phyloP scores from a whole-genome alignment of 2,329 filamentous ascomycete genomes.

The Neopestalotiopsis sp. region DNA sequence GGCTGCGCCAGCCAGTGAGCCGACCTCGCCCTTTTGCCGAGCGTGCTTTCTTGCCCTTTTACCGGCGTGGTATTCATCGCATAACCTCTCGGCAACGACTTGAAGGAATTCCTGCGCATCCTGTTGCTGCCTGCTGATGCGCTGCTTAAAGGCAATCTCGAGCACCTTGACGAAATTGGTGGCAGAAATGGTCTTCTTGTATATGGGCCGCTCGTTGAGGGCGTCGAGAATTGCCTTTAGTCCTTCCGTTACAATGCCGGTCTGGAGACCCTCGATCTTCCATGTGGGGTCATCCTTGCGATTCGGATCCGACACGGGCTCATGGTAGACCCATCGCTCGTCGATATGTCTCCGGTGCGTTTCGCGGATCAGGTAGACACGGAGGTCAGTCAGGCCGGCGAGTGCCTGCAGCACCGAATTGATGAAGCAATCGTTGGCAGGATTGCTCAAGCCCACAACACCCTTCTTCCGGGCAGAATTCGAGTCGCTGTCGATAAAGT shows the following conservation, averaged over 20 bases:
- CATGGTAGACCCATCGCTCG: conserved; percentile 74
- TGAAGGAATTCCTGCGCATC: conserved; percentile 98
- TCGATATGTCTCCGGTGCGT: conserved; percentile 84
- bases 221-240: conserved; percentile 92
- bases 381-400: conserved; percentile 86
- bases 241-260: conserved; percentile 81
- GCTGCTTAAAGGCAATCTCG: conserved; percentile 84
- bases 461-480: conserved; percentile 75
- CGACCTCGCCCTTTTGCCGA: conserved; percentile 36
- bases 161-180: conserved; percentile 82
- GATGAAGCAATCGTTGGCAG: conserved; percentile 96
- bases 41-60: conserved; percentile 71
- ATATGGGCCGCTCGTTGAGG: conserved; percentile 90
- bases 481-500: conserved; percentile 86
- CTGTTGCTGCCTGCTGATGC: conserved; percentile 93
- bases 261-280: conserved; percentile 73
- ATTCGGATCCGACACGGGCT: conserved; percentile 55
- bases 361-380: conserved; percentile 90
- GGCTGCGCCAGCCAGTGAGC: conserved; percentile 17
- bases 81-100: conserved; percentile 87
- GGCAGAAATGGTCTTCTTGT: conserved; percentile 91
- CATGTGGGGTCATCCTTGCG: conserved; percentile 50
- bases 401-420: conserved; percentile 95
- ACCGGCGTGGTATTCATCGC: conserved; percentile 92
- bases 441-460: conserved; percentile 86